Conservation (phyloP, 345 rosid species). For the Dipteronia sinensis region DNA sequence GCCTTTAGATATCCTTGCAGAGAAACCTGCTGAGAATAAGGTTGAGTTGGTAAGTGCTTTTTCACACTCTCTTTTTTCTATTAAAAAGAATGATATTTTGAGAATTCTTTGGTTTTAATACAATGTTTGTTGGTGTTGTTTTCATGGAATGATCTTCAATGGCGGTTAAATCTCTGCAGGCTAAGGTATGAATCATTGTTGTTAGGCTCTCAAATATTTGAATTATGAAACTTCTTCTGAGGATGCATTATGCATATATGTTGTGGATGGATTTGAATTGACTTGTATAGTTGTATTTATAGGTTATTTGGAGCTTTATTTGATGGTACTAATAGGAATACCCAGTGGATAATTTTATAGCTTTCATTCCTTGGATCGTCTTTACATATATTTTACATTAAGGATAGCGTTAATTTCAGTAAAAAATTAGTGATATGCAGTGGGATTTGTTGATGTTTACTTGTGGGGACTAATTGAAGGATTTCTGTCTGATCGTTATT, state of each 20-base stretch:
- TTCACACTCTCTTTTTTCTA: background rate
- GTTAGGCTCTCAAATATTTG: background rate
- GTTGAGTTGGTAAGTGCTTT: conserved; percentile 59
- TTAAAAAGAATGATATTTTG: background rate
- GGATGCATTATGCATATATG: background rate
- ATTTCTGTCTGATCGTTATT: too few species aligned
- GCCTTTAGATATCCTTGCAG: conserved; percentile 89
- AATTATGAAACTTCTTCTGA: background rate
- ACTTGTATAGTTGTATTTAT: background rate
- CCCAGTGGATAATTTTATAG: background rate
- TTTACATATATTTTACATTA: background rate
- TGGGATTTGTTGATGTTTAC: background rate
- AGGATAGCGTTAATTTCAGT: background rate
- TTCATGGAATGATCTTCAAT: conserved; percentile 37
- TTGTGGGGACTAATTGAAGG: background rate
- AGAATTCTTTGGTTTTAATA: background rate
- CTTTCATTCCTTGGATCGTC: background rate
- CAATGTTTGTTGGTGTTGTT: conserved; percentile 29
- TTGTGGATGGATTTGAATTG: background rate
- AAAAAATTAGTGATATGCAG: background rate
- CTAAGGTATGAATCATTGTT: conserved; percentile 60
- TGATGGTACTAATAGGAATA: background rate
- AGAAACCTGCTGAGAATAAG: conserved; percentile 66
- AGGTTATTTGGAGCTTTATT: background rate
- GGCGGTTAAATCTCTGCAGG: conserved; percentile 51